Evolutionary conservation across 2,329 filamentous ascomycete species (phyloP), one percentile per base, ranked within the genome.

Genomic region (Hymenoscyphus fructigenus): DNA sequence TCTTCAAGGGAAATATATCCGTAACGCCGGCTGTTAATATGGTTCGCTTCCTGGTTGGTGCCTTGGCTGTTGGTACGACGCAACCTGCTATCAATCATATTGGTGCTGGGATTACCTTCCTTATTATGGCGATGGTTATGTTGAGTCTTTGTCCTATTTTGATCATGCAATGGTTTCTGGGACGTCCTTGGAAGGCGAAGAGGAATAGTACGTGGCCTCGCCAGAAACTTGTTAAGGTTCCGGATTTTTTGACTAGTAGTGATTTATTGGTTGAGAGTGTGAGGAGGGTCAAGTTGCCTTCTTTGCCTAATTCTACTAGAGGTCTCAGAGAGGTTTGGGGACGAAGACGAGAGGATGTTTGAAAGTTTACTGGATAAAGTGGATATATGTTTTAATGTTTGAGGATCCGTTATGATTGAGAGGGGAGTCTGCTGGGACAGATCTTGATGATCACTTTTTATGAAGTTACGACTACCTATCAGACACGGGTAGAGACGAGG

Each of bases 21-120:
- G 73, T 71, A 5, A 74, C 74, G 14, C 72, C 74, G 15, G 71
- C 74, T 14, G 75, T 75, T 47, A 76, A 76, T 55, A 63, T 75
- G 12, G 61, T 74, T 34, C 68, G 75, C 14, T 76, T 75, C 60
- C 59, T 64, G 3, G 20, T 75, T 7, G 74, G 72, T 3, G 75
- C 74, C 10, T 65, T 65, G 0, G 72, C 69, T 6, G 73, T 64
- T 62, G 69, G 29, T 34, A 69, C 50, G 41, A 70, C 63, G 29
- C 47, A 60, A 50, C 61, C 57, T n/a, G 62, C 65, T 23, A 62
- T 75, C n/a, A 69, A 71, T 17, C 26, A 29, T 2, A 23, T 69
- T 5, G 68, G 66, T 44, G 41, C 58, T 29, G 62, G 61, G 4
- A 17, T 59, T 47, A 62, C 67, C 6, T 69, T 69, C 41, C n/a